Evolutionary conservation across 805 yeast genomes (phyloP).

Genomic region (Ogataea glucozyma): DNA sequence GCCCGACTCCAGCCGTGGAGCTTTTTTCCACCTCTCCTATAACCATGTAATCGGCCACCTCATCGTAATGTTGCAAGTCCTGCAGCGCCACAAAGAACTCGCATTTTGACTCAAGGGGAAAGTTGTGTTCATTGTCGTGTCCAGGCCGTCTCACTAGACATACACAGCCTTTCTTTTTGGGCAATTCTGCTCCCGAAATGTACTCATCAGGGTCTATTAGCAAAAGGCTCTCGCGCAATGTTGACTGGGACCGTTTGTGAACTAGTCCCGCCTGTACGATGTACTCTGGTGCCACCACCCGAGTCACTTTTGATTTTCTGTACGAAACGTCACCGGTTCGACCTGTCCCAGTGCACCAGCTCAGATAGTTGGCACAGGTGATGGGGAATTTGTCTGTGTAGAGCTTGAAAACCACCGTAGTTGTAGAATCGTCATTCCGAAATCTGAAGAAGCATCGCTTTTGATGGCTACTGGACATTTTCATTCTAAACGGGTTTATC

Average conservation of each 20-base stretch:
- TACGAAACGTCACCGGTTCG: constrained; percentile 17
- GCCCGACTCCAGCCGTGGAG: constrained; percentile 3
- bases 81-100: constrained; percentile 30
- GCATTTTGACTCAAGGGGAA: constrained; percentile 6
- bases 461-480: neutral
- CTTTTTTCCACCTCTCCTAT: constrained; percentile 26
- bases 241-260: constrained; percentile 9
- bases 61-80: constrained; percentile 18
- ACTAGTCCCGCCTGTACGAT: constrained; percentile 29
- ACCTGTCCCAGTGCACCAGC: constrained; percentile 15
- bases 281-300: constrained; percentile 33
- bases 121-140: constrained; percentile 6
- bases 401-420: constrained; percentile 15
- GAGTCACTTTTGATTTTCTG: constrained; percentile 22
- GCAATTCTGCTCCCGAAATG: constrained; percentile 2
- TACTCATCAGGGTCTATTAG: constrained; percentile 15
- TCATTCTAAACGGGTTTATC: too few relatives aligned
- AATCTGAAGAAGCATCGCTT: constrained; percentile 9
- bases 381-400: constrained; percentile 15
- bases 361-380: constrained; percentile 16
- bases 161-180: constrained; percentile 17
- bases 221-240: neutral
- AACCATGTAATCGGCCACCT: constrained; percentile 22
- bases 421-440: constrained; percentile 1
- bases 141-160: constrained; percentile 16